Percentiles rank a stretch among this genome's conserved stretches.
Conservation (phyloP, 2,329 filamentous ascomycete species). For the Dactylellina parvicollis region DNA sequence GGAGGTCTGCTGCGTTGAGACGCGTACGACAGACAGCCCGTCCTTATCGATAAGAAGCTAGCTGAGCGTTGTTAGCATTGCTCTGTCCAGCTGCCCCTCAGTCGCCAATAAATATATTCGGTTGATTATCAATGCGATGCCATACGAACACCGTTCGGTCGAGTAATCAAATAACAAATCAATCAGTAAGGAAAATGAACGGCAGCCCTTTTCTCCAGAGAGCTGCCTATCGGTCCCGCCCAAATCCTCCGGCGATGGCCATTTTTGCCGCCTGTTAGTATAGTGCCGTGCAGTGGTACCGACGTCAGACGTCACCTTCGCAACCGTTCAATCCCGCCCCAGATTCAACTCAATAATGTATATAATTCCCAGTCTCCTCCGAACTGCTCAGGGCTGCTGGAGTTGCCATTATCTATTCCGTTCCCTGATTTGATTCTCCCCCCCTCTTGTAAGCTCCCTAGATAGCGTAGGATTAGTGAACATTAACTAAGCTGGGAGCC, state of each 20-base stretch:
- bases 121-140: neutral
- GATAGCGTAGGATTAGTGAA: conserved; percentile 51
- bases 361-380: neutral
- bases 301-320: conserved; percentile 25
- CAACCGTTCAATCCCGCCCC: conserved; percentile 32
- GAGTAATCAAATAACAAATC: conserved; percentile 3
- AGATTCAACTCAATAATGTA: neutral
- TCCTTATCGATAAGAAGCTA: conserved; percentile 54
- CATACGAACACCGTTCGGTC: neutral
- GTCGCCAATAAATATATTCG: too few species aligned
- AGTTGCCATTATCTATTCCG: neutral
- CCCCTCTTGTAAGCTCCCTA: conserved; percentile 45
- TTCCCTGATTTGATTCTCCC: conserved; percentile 16
- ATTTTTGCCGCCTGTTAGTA: too few species aligned
- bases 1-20: neutral
- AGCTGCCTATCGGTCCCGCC: conserved; percentile 33
- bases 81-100: neutral
- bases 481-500: conserved; percentile 34
- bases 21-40: too few species aligned
- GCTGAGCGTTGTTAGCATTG: too few species aligned
- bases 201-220: neutral
- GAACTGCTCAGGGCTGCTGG: conserved; percentile 2
- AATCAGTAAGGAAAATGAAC: neutral
- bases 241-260: conserved; percentile 3
- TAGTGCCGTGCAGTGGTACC: too few species aligned